These are phyloP conservation scores for Diaporthe sp. DNA, from an alignment of 2,329 filamentous ascomycete species.

Conservation along the genomic window DNA sequence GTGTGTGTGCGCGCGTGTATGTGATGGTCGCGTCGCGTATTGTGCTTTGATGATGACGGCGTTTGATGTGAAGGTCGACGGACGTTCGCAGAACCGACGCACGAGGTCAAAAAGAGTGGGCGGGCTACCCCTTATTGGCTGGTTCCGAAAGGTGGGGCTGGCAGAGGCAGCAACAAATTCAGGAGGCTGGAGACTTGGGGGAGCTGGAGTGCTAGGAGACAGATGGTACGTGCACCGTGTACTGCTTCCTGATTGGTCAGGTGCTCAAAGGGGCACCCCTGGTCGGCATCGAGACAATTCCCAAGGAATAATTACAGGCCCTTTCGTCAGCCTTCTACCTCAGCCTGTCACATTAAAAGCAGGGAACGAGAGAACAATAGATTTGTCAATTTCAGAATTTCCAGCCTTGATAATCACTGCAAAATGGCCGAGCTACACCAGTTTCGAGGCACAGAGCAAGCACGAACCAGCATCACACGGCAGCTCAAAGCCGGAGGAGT, in stretches of 20 bases:
- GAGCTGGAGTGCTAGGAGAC: not conserved
- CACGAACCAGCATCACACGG: not conserved
- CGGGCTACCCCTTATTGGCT: not conserved
- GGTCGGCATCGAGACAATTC: not conserved
- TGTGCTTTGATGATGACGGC: not conserved
- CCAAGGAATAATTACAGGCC: not conserved
- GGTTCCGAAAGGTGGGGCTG: not conserved
- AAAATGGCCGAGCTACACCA: not conserved
- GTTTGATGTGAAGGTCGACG: not conserved
- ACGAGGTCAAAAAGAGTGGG: not conserved
- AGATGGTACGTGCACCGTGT: not conserved
- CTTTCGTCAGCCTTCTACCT: not conserved
- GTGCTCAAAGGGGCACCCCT: not conserved
- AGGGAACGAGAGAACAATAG: not conserved
- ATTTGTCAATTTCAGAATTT: too few species aligned
- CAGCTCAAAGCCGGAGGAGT: not conserved
- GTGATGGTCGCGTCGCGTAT: not conserved
- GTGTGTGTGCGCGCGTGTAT: not conserved
- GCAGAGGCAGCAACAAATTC: not conserved
- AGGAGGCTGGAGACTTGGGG: conserved; percentile 11
- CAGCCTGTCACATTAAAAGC: not conserved
- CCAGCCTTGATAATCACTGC: not conserved
- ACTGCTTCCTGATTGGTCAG: not conserved
- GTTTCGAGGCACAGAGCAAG: not conserved
- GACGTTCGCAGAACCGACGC: too few species aligned